Evolutionary conservation across 345 rosid species (phyloP), one percentile per base, ranked within the genome.

Genomic region (Rhodomyrtus tomentosa): DNA sequence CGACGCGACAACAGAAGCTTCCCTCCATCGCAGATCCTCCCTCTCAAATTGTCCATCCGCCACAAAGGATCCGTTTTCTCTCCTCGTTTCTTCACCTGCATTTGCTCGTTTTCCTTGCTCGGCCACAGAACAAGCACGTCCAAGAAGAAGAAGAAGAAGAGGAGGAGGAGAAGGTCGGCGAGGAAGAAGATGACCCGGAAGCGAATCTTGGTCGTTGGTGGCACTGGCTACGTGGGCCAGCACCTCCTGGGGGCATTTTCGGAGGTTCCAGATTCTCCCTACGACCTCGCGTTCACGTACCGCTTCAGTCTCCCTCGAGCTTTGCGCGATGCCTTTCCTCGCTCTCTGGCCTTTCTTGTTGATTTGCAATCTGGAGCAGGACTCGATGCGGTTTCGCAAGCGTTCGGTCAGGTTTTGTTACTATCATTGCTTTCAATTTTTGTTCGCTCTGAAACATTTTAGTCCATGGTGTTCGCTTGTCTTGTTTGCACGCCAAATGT

Each of bases 211-310:
- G 91, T 96, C 54, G 93, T 95, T 10, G 98, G 99, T 50, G 98
- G 98, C 62, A 96, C 92, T 0, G 99, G 99, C 13, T 96, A 96
- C 92, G 84, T 96, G 87, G 98, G 98, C 27, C 98, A 96, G 88
- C 99, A 96, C 87, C 84, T 96, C n/a, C 87, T 96, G 83, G 91
- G 90, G 88, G 90, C 87, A 24, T 73, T 93, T 59, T 86, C 91
- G 20, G 90, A 54, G 84, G 86, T 84, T 84, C 81, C 87, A 55
- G 88, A 84, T 62, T 81, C 58, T 68, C 88, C 88, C 29, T 91
- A 84, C 87, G 91, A 91, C 80, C 84, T 95, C 58, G 94, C 97
- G 81, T 95, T 92, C 86, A 93, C 95, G 38, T 84, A 93, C 89
- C 92, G 90, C 84, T 93, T 97, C 87, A 82, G 82, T 56, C 93